These are phyloP conservation scores for Penicillium freii DNA, from an alignment of 2,329 filamentous ascomycete species.

Conservation along the genomic window DNA sequence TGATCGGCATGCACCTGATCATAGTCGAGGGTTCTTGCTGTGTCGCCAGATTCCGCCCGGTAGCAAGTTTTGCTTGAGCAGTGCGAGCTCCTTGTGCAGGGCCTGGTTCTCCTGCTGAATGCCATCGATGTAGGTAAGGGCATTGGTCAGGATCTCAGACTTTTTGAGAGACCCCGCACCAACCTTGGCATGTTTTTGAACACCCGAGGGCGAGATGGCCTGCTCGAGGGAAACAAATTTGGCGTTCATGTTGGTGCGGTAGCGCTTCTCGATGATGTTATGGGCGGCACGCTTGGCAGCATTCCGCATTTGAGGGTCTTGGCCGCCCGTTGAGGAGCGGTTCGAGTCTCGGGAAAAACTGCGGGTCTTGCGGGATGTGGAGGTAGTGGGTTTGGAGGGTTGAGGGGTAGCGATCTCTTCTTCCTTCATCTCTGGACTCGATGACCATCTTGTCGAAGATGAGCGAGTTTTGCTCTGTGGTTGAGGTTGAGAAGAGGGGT, in stretches of 20 bases:
- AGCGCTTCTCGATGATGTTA: constrained; percentile 45
- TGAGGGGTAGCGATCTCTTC: constrained; percentile 24
- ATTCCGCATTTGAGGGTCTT: constrained; percentile 29
- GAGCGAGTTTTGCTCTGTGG: constrained; percentile 11
- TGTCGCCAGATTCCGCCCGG: constrained; percentile 27
- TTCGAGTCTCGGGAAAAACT: constrained; percentile 30
- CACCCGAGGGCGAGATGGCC: constrained; percentile 30
- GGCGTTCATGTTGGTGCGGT: constrained; percentile 45
- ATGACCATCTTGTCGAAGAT: constrained; percentile 26
- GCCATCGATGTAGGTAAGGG: constrained; percentile 37
- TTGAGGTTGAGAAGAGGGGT: constrained; percentile 6
- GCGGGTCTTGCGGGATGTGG: constrained; percentile 26
- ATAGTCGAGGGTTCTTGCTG: constrained; percentile 13
- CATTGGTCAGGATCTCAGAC: constrained; percentile 39
- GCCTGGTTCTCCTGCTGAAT: constrained; percentile 37
- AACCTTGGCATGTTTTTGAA: constrained; percentile 26
- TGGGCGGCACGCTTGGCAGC: constrained; percentile 43
- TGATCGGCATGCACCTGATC: neutral
- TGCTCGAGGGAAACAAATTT: constrained; percentile 43
- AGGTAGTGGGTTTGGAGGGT: constrained; percentile 13
- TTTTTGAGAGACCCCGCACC: constrained; percentile 38
- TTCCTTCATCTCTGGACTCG: constrained; percentile 29
- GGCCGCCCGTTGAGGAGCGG: constrained; percentile 18
- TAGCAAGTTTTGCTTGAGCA: constrained; percentile 31
- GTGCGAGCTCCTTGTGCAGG: constrained; percentile 33